Base-by-base conservation (phyloP, 352 stramenopile species). In the Pythium grandisporangium region DNA sequence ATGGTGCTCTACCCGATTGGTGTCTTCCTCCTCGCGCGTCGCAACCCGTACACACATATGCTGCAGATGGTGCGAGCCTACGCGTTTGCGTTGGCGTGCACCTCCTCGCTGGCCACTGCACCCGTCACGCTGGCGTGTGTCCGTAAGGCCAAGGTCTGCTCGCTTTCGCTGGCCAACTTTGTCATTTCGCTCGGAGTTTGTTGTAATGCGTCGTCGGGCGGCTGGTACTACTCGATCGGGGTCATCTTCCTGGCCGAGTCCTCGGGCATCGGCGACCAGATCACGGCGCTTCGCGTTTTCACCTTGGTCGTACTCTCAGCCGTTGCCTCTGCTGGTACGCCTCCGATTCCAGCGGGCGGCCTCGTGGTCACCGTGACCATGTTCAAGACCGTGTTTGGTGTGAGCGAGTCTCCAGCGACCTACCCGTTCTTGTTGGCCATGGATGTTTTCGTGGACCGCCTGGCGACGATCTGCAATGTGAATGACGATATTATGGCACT, bases 401-500 rank as follows among this genome's bases (percentile, higher is more conserved):
- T 68, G 30, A 62, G 50, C 13, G 40, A 66, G 5, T 33, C 78
- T 30, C 69, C 74, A 14, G 55, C 59, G 7, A 80, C 67, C 0
- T 87, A 81, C 49, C 58, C 57, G 14, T 62, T 82, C 6, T 68
- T 81, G 29, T 43, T 84, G 16, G 63, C 75, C 2, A 63, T 81
- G 42, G 70, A 88, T 34, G 82, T 85, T 38, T 52, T 88, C 21
- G 56, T 70, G 8, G 72, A 86, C 23, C 77, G 77, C 37, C 50
- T 91, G 24, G 54, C 55, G 13, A 77, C 74, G 0, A 55, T 77
- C 33, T 81, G 74, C 57, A 86, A 91, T 37, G 73, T 91, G 6
- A 84, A 84, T 42, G 77, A 85, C 40, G 77, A 88, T 51, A 64
- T 82, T 43, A 82, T 87, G 66, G 74, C 71, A 22, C 64, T 87